These are phyloP conservation scores for Sclerotinia glacialis DNA, from an alignment of 2,329 filamentous ascomycete genomes.

Conservation along the genomic window DNA sequence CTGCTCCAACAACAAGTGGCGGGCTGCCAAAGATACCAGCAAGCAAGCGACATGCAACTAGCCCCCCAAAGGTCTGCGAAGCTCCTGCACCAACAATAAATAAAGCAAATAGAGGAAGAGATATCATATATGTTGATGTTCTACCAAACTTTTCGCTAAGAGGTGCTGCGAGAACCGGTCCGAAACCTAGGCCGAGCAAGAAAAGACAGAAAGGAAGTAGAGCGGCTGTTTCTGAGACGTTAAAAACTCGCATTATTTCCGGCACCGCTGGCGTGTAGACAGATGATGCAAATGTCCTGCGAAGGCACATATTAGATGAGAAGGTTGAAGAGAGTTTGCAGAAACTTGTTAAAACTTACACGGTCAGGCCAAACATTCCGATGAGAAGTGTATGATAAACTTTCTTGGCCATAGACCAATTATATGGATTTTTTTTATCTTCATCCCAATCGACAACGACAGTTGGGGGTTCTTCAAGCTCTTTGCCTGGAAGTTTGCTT, in stretches of 20 bases:
- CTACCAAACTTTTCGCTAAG: not conserved
- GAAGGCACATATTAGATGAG: not conserved
- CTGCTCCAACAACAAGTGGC: constrained; percentile 57
- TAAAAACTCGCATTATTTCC: not conserved
- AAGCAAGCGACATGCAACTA: constrained; percentile 52
- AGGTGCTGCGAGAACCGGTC: not conserved
- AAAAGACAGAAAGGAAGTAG: constrained; percentile 6
- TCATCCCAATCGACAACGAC: constrained; percentile 1
- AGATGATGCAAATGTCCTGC: constrained; percentile 1
- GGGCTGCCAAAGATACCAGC: constrained; percentile 46
- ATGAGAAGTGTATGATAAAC: constrained; percentile 10
- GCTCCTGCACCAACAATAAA: not conserved
- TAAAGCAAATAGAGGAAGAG: not conserved
- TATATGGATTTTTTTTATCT: constrained; percentile 1
- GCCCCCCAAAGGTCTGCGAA: not conserved
- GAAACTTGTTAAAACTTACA: not conserved
- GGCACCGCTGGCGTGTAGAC: constrained; percentile 4
- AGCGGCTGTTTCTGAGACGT: not conserved
- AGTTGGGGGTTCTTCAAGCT: not conserved
- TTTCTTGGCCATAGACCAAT: not conserved
- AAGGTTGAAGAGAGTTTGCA: not conserved
- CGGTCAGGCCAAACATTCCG: not conserved
- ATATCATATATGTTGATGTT: not conserved
- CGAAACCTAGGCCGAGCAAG: not conserved
- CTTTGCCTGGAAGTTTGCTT: not conserved